These are phyloP conservation scores for Hansenula anomala DNA, from an alignment of 1,139 yeast genomes.

Conservation along the genomic window DNA sequence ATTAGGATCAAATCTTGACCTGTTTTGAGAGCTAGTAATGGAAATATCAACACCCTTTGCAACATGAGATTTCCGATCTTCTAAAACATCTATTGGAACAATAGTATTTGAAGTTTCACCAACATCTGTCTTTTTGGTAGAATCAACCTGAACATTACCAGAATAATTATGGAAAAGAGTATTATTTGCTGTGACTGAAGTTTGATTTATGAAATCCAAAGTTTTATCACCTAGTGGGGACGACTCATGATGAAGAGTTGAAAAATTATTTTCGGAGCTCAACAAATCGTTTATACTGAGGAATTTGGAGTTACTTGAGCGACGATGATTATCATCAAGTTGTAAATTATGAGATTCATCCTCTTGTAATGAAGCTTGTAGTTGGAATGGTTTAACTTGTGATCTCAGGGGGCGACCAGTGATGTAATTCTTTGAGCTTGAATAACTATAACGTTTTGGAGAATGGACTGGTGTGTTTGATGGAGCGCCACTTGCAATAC, in stretches of 20 bases:
- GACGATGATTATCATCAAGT: no score
- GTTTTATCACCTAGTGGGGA: conserved; percentile 1
- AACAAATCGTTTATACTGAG: background rate
- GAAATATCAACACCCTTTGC: background rate
- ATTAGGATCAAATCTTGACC: no score
- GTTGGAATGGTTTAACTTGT: background rate
- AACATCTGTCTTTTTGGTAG: background rate
- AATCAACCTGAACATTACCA: background rate
- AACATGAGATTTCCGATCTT: background rate
- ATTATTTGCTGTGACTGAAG: background rate
- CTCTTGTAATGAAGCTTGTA: background rate
- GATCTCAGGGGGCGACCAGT: background rate
- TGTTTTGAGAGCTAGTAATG: background rate
- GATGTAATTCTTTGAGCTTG: background rate
- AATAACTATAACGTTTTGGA: background rate
- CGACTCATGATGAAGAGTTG: background rate
- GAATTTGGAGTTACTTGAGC: background rate
- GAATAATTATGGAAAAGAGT: background rate
- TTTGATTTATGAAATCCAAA: background rate
- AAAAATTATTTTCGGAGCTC: background rate
- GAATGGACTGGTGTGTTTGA: conserved; percentile 11
- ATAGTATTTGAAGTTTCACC: background rate
- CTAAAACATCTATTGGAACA: background rate
- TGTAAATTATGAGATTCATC: background rate
- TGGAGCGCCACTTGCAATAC: conserved; percentile 5